Evolutionary conservation across 2,329 filamentous ascomycete genomes (phyloP).

Genomic region (Xylaria sp.): DNA sequence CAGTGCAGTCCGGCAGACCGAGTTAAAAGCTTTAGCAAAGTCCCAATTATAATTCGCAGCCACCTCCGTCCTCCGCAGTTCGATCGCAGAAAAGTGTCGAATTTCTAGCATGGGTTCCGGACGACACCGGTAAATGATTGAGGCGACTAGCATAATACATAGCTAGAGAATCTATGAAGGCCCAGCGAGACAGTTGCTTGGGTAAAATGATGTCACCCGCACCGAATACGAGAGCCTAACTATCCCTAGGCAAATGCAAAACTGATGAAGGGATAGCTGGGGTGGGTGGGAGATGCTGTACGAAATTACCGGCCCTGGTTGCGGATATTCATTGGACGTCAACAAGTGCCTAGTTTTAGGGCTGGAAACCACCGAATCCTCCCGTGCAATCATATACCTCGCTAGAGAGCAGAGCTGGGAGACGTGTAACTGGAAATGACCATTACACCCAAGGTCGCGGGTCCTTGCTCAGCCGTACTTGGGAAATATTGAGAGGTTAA

Average conservation of each 20-base stretch:
- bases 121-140: neutral
- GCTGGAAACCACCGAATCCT: neutral
- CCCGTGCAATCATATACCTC: conserved; percentile 1
- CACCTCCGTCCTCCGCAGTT: neutral
- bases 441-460: neutral
- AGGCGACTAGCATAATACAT: neutral
- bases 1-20: neutral
- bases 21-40: conserved; percentile 42
- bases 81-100: no score
- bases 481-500: neutral
- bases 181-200: conserved; percentile 13
- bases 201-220: neutral
- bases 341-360: no score
- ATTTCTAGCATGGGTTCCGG: neutral
- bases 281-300: neutral
- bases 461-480: neutral
- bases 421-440: neutral
- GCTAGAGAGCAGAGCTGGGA: neutral
- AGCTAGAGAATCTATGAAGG: conserved; percentile 11
- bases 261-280: neutral
- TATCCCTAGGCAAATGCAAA: neutral
- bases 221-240: neutral
- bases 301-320: neutral
- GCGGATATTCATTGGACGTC: neutral
- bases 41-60: conserved; percentile 47